phyloP scores from a whole-genome alignment of 1,139 yeast species.

The Debaryomycetaceae sp. region DNA sequence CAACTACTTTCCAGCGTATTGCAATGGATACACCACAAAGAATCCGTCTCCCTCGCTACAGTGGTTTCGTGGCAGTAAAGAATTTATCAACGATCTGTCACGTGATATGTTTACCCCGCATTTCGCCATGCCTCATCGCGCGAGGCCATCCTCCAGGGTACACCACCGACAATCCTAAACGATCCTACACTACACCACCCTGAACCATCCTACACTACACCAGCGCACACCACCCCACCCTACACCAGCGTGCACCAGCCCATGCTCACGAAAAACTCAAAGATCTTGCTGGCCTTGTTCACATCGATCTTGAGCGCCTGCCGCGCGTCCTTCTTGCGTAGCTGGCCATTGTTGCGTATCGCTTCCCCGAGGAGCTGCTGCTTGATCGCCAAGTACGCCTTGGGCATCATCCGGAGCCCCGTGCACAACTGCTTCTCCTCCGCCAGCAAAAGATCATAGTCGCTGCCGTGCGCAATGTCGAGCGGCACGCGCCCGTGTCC shows the following conservation, averaged over 20 bases:
- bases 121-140: too few species aligned
- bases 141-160: too few species aligned
- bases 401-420: constrained; percentile 75
- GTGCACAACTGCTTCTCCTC: constrained; percentile 85
- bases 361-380: constrained; percentile 87
- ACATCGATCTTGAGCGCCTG: constrained; percentile 80
- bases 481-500: constrained; percentile 36
- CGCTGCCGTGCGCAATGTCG: constrained; percentile 78
- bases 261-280: constrained; percentile 86
- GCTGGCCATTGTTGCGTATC: constrained; percentile 68
- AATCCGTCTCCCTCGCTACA: too few species aligned
- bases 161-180: too few species aligned
- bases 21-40: too few species aligned
- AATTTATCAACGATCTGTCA: too few species aligned
- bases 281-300: constrained; percentile 74
- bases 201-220: too few species aligned
- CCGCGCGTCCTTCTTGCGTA: constrained; percentile 76
- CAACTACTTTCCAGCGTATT: too few species aligned
- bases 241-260: constrained; percentile 61
- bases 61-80: too few species aligned
- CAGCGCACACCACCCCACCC: neutral
- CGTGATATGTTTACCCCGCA: too few species aligned
- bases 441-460: constrained; percentile 66
- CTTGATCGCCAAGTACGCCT: constrained; percentile 87
- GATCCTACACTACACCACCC: too few species aligned